Evolutionary conservation across 2,329 filamentous ascomycete genomes (phyloP), one percentile per base, ranked within the genome.

Genomic region (Elsinoe perseae): DNA sequence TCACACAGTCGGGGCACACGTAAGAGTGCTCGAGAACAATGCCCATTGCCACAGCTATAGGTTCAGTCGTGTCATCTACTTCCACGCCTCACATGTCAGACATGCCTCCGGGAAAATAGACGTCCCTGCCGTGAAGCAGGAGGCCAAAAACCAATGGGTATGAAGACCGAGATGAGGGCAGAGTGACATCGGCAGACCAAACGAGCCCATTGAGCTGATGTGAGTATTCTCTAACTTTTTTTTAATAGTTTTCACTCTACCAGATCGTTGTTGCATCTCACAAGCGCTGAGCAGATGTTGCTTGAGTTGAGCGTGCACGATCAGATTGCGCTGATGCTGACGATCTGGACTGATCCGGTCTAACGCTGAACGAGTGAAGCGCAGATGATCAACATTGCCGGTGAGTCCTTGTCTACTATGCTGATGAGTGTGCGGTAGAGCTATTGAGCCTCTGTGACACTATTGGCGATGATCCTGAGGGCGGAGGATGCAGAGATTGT

Each of bases 381-480:
- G 25, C 25, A 48, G 38, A 48, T 56, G 54, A 56, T 56, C 54
- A 56, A 48, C 54, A 16, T 25, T 20, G 40, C 48, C 54, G 38
- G 12, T 2, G 10, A 12, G 16, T 10, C 20, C 12, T 27, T 54
- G 34, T 27, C 30, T 5, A 8, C 14, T 40, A n/a, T n/a, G 23
- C n/a, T 16, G 44, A 25, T n/a, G n/a, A 34, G 27, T 36, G 32
- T 52, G 18, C 21, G 28, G 30, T 20, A 38, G 28, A 52, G 48
- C 30, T 23, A 38, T 4, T 4, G n/a, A 7, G 48, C 27, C 28
- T 34, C 40, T 32, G 28, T 48, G 54, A 56, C n/a, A 9, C 16
- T 10, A 27, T 48, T 56, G 42, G 46, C 28, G 42, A 25, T 34
- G 25, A 36, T 30, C 54, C 30, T 44, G 28, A 27, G 54, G 42